Base-by-base conservation (phyloP, 1,139 yeast species). In the Yamadazyma trypodendri region DNA sequence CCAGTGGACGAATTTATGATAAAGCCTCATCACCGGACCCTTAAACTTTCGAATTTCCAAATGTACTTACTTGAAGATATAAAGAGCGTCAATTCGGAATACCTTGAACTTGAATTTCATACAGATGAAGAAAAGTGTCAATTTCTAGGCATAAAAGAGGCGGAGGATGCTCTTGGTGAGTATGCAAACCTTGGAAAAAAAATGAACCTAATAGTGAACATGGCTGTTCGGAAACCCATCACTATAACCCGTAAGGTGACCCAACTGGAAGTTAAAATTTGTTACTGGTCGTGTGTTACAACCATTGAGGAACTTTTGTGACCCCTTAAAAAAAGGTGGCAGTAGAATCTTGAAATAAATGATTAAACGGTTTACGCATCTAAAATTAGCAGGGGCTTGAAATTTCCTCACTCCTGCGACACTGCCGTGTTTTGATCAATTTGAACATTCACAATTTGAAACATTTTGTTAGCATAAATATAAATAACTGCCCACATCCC, bases 11-110 rank as follows among this genome's bases (percentile, higher is more conserved):
- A 52, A 3, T 52, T 65, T 21, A 44, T 60, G 2, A 46, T 66
- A 9, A 61, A 59, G 37, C 71, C 70, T 1, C 60, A 50, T 36
- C 47, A 49, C 6, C 44, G 68, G 24, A 61, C 70, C 1, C 36
- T 63, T 14, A 63, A 63, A 37, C 44, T 61, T 2, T 47, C 60
- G 2, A 47, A 49, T 7, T 54, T 65, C 37, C 58, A 52, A 37
- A 31, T 66, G 2, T 38, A 50, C 7, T 42, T 63, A 10, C 32
- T 44, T 10, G 59, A 57, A 27, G 38, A 35, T 6, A 12, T 41
- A 4, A 17, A 32, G 3, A 10, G 20, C 5, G 15, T 17, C 6
- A 36, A 33, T 29, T 20, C 35, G 6, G 23, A 34, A 2, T 43
- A 37, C 22, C 30, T 63, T 3, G 40, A 41, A 6, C 41, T 63